Base-by-base conservation (phyloP, 2,329 filamentous ascomycete genomes). In the Aspergillus proliferans region DNA sequence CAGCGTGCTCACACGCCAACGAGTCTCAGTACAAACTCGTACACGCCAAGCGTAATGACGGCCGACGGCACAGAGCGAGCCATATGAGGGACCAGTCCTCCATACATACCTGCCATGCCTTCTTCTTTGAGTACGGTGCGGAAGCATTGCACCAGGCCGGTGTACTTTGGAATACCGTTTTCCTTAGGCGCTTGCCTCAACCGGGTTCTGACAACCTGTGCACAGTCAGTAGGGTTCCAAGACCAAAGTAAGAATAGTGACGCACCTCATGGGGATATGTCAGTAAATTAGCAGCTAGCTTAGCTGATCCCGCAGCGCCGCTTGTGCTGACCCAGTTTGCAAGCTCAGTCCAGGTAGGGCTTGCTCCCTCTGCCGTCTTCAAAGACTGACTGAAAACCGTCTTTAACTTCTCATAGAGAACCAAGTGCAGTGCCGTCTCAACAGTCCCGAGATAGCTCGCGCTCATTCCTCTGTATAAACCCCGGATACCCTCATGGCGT, bases 381-480 rank as follows among this genome's bases (percentile, higher is more conserved):
- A 61, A 49, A 12, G 52, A 56, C n/a, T 43, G 46, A 14, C 52
- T 49, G 43, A 65, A 54, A 34, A 58, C 52, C 6, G 50, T 53
- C 49, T 70, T 70, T 48, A 70, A 56, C 18, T 58, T 58, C 52
- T 70, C 67, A 46, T 70, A 70, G 28, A 67, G 55, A 6, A 64
- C 64, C 38, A 70, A 43, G 47, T 70, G 67, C 36, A 70, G 47
- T 3, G 64, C 65, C 12, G 65, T 70, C 53, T 70, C 67, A 15
- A 65, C 60, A 0, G 61, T 61, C 6, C 67, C 67, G 4, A 70
- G 51, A 47, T 68, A 69, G 45, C 66, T 95, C 15, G 92, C 92
- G 0, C 89, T 89, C 46, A 96, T 75, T 7, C 92, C 92, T 66
- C 90, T 81, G 67, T 96, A 96, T 76, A 96, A 80, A 50, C 92